A percentile compares a stretch with the other conserved stretches of the same genome.
phyloP scores from a whole-genome alignment of 805 yeast species.

The Nakazawaea ambrosiae region DNA sequence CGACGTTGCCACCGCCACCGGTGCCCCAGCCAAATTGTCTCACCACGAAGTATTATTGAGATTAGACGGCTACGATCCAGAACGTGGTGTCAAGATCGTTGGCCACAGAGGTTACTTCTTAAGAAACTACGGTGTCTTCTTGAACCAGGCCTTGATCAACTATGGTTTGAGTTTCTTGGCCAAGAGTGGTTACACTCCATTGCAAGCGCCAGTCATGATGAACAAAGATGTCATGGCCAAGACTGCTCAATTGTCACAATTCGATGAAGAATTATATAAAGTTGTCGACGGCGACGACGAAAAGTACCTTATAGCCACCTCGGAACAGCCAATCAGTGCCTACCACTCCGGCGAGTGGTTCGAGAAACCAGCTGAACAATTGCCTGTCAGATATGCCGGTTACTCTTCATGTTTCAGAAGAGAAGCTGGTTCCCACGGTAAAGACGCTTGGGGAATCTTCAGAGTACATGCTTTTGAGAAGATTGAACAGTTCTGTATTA shows the following conservation, averaged over 20 bases:
- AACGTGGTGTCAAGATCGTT: slow-evolving; percentile 94
- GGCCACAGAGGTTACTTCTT: slow-evolving; percentile 99
- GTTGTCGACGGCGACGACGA: slow-evolving; percentile 97
- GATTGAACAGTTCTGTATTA: slow-evolving; percentile 90
- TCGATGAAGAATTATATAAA: slow-evolving; percentile 96
- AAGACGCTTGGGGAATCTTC: slow-evolving; percentile 99
- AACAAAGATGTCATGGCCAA: slow-evolving; percentile 99
- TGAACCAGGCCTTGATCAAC: slow-evolving; percentile 96
- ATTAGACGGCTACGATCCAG: slow-evolving; percentile 97
- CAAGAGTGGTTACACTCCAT: slow-evolving; percentile 72
- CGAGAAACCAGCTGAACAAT: slow-evolving; percentile 93
- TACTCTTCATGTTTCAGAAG: slow-evolving; percentile 98
- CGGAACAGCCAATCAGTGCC: slow-evolving; percentile 98
- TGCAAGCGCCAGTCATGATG: slow-evolving; percentile 99
- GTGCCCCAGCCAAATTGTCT: slow-evolving; percentile 70
- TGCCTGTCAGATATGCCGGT: slow-evolving; percentile 96
- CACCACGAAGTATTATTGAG: slow-evolving; percentile 94
- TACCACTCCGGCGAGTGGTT: slow-evolving; percentile 98
- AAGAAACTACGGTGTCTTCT: slow-evolving; percentile 91
- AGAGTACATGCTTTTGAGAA: slow-evolving; percentile 98
- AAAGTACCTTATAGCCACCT: slow-evolving; percentile 95
- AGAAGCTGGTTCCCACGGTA: slow-evolving; percentile 99
- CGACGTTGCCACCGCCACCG: slow-evolving; percentile 69
- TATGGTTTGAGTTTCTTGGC: slow-evolving; percentile 86
- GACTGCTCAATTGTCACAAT: slow-evolving; percentile 96